Percentiles rank a stretch among this genome's conserved stretches.
phyloP scores from a whole-genome alignment of 208 protist genomes.

The Wallacemonas sp. region DNA sequence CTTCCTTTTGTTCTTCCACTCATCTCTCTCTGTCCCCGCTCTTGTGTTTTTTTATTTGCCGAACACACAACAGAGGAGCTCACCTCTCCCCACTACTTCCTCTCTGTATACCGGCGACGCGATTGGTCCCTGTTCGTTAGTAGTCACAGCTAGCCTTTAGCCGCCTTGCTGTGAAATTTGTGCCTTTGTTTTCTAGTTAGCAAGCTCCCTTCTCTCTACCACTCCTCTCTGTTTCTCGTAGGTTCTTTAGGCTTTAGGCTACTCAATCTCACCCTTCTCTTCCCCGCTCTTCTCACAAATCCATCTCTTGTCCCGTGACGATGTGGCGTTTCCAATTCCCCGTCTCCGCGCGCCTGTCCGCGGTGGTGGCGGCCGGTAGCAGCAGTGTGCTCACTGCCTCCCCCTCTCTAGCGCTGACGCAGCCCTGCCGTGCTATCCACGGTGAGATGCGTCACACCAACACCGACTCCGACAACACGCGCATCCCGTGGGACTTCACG shows the following conservation, averaged over 20 bases:
- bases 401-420: background rate
- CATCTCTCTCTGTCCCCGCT: background rate
- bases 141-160: no score
- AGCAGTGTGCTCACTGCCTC: background rate
- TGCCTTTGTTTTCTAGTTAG: slow-evolving; percentile 11
- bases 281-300: background rate
- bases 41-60: background rate
- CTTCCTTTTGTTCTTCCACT: background rate
- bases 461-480: slow-evolving; percentile 89
- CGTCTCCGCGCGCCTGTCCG: background rate
- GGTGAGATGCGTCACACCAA: slow-evolving; percentile 87
- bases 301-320: background rate
- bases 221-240: no score
- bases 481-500: slow-evolving; percentile 93
- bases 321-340: background rate
- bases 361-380: background rate
- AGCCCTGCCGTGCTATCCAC: slow-evolving; percentile 47
- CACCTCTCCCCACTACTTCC: background rate
- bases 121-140: no score
- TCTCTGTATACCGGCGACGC: background rate
- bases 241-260: background rate
- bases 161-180: no score
- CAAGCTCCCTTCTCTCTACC: background rate
- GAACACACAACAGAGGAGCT: background rate
- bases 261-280: background rate